phyloP scores from a whole-genome alignment of 1,284 basidiomycete genomes.

The Omphalotus olearius region DNA sequence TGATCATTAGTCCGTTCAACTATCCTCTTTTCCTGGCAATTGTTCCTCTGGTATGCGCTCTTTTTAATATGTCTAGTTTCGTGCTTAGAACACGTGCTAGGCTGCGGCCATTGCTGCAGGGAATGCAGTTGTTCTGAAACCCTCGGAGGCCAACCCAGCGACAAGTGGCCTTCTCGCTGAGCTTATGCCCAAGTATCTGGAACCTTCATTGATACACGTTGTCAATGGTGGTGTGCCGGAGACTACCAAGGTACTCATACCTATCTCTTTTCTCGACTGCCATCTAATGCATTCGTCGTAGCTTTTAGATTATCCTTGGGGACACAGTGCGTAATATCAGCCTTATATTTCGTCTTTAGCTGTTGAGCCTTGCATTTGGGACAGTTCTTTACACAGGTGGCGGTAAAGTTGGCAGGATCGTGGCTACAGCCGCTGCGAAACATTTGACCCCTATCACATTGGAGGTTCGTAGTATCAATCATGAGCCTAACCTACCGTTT shows the following conservation, averaged over 20 bases:
- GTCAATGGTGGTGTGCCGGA: slow-evolving; percentile 78
- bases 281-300: slow-evolving; percentile 21
- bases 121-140: slow-evolving; percentile 72
- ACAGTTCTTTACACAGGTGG: slow-evolving; percentile 64
- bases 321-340: slow-evolving; percentile 60
- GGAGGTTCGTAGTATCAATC: slow-evolving; percentile 42
- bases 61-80: slow-evolving; percentile 6
- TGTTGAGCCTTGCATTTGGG: background rate
- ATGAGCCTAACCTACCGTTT: too few species aligned
- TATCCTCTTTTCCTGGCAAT: slow-evolving; percentile 50
- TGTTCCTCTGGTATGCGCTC: slow-evolving; percentile 41
- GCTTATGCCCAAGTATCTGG: slow-evolving; percentile 79
- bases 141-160: slow-evolving; percentile 75
- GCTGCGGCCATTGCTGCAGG: slow-evolving; percentile 81
- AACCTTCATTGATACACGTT: slow-evolving; percentile 65
- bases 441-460: slow-evolving; percentile 81
- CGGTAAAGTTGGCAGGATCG: slow-evolving; percentile 73
- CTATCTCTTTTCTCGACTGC: background rate
- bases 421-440: slow-evolving; percentile 83
- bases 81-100: slow-evolving; percentile 27
- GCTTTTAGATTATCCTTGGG: slow-evolving; percentile 82
- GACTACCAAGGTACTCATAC: slow-evolving; percentile 54
- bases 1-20: slow-evolving; percentile 69
- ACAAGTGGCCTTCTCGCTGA: slow-evolving; percentile 67
- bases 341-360: slow-evolving; percentile 1